phyloP scores from a whole-genome alignment of 768 basidiomycete species.

The Phlegmacium glaucopus region DNA sequence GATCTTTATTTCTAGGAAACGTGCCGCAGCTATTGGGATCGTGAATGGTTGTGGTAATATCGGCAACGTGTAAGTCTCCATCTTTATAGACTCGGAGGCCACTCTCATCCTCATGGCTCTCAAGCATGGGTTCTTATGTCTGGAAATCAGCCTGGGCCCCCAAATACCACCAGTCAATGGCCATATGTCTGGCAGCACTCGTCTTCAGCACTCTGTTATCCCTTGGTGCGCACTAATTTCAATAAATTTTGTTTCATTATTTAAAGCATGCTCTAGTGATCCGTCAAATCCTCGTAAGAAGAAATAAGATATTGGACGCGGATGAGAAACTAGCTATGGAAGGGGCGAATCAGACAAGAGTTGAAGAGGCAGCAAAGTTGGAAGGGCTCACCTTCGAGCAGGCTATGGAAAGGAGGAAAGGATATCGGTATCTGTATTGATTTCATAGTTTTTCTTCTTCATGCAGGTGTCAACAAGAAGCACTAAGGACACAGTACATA shows the following conservation, averaged over 20 bases:
- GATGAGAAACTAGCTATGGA: slow-evolving; percentile 43
- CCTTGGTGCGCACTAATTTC: slow-evolving; percentile 27
- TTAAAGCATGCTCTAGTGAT: slow-evolving; percentile 25
- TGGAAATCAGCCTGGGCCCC: slow-evolving; percentile 66
- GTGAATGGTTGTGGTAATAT: slow-evolving; percentile 58
- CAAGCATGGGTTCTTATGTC: slow-evolving; percentile 56
- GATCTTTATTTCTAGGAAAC: slow-evolving; percentile 29
- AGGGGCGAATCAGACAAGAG: slow-evolving; percentile 43
- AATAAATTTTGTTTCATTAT: not conserved
- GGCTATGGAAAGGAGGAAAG: slow-evolving; percentile 51
- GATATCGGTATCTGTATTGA: slow-evolving; percentile 57
- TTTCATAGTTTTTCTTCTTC: slow-evolving; percentile 1
- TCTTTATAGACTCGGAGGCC: not conserved
- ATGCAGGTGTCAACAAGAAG: no score
- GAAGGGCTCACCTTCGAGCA: slow-evolving; percentile 61
- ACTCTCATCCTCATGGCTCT: not conserved
- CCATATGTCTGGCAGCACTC: slow-evolving; percentile 38
- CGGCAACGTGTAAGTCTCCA: slow-evolving; percentile 49
- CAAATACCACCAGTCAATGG: slow-evolving; percentile 59
- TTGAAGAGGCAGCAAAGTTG: slow-evolving; percentile 55
- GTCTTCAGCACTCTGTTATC: slow-evolving; percentile 31
- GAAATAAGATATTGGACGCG: slow-evolving; percentile 48
- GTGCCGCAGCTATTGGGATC: slow-evolving; percentile 56
- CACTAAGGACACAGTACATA: no score
- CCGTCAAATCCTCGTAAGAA: slow-evolving; percentile 44